Evolutionary conservation across 2,329 filamentous ascomycete genomes (phyloP).

Genomic region (Dothideomycetidae sp.): DNA sequence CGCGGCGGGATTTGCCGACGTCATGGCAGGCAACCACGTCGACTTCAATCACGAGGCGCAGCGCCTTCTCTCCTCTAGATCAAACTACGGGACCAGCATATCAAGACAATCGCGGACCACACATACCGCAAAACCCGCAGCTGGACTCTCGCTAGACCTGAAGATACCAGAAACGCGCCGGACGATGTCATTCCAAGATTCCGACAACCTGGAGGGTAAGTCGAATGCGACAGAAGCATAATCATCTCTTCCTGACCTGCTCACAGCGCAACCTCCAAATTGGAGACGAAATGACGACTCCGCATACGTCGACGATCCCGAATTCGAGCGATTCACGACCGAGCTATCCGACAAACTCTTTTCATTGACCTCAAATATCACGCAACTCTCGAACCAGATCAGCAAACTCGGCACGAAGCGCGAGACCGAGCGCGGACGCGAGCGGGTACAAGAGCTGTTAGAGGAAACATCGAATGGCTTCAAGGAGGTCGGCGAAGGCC

Average conservation of each 20-base stretch:
- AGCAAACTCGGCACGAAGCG: slow-evolving; percentile 75
- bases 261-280: slow-evolving; percentile 47
- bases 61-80: no score
- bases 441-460: slow-evolving; percentile 75
- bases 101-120: no score
- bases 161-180: background rate
- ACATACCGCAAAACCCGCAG: no score
- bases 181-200: slow-evolving; percentile 16
- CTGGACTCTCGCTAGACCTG: no score
- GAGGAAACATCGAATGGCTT: slow-evolving; percentile 78
- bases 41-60: slow-evolving; percentile 1
- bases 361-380: slow-evolving; percentile 74
- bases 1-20: slow-evolving; percentile 9
- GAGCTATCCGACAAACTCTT: slow-evolving; percentile 80
- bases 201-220: slow-evolving; percentile 15
- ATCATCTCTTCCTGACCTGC: slow-evolving; percentile 5
- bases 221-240: no score
- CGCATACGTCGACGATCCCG: slow-evolving; percentile 79
- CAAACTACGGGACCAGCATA: no score
- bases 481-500: slow-evolving; percentile 80
- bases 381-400: slow-evolving; percentile 70
- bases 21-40: slow-evolving; percentile 8
- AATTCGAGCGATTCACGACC: slow-evolving; percentile 71
- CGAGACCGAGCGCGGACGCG: slow-evolving; percentile 79
- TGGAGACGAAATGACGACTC: slow-evolving; percentile 55